Evolutionary conservation across 768 basidiomycete genomes (phyloP).

Genomic region (Rubroboletus pulcherrimus): DNA sequence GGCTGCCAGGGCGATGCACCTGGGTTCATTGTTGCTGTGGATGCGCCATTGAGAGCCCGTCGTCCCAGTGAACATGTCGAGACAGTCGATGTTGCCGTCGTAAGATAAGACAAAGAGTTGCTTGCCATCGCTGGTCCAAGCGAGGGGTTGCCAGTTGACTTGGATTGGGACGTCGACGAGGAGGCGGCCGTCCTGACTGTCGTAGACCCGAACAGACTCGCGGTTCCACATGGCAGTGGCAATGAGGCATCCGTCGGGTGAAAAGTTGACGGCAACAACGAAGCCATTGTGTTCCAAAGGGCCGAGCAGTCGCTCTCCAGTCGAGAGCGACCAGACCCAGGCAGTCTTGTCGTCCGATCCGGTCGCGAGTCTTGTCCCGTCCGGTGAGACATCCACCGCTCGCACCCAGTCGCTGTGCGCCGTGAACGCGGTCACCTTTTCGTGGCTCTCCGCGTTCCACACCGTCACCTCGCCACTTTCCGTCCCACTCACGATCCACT

Average conservation of each 20-base stretch:
- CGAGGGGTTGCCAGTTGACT: neutral
- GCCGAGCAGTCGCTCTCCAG: too few relatives aligned
- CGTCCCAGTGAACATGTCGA: neutral
- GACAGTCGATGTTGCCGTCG: neutral
- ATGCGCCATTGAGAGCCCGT: neutral
- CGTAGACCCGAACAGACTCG: neutral
- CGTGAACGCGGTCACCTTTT: too few relatives aligned
- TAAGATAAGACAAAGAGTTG: neutral
- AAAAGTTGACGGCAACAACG: neutral
- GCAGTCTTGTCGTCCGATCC: too few relatives aligned
- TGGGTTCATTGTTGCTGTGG: neutral
- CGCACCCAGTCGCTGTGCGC: too few relatives aligned
- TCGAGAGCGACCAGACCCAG: too few relatives aligned
- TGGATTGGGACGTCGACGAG: too few relatives aligned
- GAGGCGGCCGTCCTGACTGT: neutral
- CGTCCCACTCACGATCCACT: too few relatives aligned
- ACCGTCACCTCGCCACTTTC: too few relatives aligned
- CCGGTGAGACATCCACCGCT: too few relatives aligned
- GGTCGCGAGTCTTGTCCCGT: too few relatives aligned
- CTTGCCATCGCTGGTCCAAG: neutral
- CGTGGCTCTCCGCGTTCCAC: too few relatives aligned
- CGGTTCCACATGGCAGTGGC: neutral
- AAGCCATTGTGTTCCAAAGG: neutral
- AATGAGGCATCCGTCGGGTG: neutral
- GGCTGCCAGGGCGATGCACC: too few relatives aligned